These are phyloP conservation scores for Leucaena leucocephala DNA, from an alignment of 306 rosid species.

Conservation along the genomic window DNA sequence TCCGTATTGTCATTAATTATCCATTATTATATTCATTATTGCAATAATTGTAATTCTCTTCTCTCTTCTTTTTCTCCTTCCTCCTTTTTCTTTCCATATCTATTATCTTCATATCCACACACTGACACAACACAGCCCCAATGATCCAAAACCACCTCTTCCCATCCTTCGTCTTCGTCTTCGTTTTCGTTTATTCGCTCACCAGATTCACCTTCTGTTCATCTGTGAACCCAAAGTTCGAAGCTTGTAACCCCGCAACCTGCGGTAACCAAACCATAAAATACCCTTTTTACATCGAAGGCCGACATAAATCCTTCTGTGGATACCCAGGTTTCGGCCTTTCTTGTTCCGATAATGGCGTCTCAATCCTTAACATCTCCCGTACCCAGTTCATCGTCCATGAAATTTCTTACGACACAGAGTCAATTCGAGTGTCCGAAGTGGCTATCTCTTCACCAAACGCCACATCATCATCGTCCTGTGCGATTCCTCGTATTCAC, in stretches of 20 bases:
- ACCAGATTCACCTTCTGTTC: background rate
- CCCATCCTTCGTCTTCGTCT: background rate
- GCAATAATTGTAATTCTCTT: background rate
- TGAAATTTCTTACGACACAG: slow-evolving; percentile 43
- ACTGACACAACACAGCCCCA: background rate
- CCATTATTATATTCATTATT: background rate
- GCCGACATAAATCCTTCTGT: slow-evolving; percentile 38
- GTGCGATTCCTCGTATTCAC: background rate
- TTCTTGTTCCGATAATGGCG: slow-evolving; percentile 37
- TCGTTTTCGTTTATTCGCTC: slow-evolving; percentile 13
- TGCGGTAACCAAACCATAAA: slow-evolving; percentile 47
- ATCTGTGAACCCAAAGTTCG: slow-evolving; percentile 32
- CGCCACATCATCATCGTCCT: background rate
- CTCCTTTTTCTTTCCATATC: background rate
- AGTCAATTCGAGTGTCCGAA: slow-evolving; percentile 47
- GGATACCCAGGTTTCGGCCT: slow-evolving; percentile 64
- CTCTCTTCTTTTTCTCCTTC: background rate
- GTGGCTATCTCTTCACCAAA: background rate
- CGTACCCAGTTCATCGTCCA: slow-evolving; percentile 23
- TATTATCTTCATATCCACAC: slow-evolving; percentile 7
- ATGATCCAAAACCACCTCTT: slow-evolving; percentile 43
- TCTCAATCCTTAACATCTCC: slow-evolving; percentile 44
- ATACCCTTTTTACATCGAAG: slow-evolving; percentile 54
- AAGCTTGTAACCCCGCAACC: slow-evolving; percentile 39
- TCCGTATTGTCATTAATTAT: background rate